Base-by-base conservation (phyloP, 441 rosid genomes). In the Erodium texanum region DNA sequence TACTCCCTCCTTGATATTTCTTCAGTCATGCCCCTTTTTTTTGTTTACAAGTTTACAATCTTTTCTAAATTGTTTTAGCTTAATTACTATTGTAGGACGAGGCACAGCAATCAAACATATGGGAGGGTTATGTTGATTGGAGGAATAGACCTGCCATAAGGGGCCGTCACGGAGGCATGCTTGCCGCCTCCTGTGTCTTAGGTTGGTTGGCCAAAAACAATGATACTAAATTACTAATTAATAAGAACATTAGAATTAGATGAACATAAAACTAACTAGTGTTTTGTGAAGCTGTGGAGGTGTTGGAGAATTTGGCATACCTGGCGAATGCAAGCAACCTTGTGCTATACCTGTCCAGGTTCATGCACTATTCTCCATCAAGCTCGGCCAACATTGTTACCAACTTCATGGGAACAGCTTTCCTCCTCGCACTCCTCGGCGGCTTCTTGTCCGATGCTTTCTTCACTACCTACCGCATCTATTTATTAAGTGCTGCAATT, bases 391-490 rank as follows among this genome's bases (percentile, higher is more conserved):
- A 86, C 68, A 76, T 81, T 69, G 97, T 90, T 76, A 90, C 98
- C 61, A 89, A 84, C 75, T 93, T 93, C 92, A 90, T 93, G 97
- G 98, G 97, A 23, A 90, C 98, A 10, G 89, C 98, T 68, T 93
- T 93, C 79, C 90, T 93, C 66, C 79, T 89, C 52, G 96, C 97
- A 74, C 95, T 93, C 64, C 91, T 89, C 23, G 98, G 98, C 2
- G 98, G 98, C 63, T 93, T 93, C 86, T 82, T 90, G 22, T 84
- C 97, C 1, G 99, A 93, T 50, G 92, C 97, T 68, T 84, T 93
- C 83, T 83, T 84, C 84, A 85, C 92, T 18, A 81, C 96, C 71
- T 90, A 77, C 68, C 80, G 67, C 76, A 83, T 93, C 86, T 90
- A 79, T 85, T 82, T 90, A 74, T 81, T 85, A 73, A 85, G 97